These are phyloP conservation scores for Boletus reticuloceps DNA, from an alignment of 768 basidiomycete species.

Conservation along the genomic window DNA sequence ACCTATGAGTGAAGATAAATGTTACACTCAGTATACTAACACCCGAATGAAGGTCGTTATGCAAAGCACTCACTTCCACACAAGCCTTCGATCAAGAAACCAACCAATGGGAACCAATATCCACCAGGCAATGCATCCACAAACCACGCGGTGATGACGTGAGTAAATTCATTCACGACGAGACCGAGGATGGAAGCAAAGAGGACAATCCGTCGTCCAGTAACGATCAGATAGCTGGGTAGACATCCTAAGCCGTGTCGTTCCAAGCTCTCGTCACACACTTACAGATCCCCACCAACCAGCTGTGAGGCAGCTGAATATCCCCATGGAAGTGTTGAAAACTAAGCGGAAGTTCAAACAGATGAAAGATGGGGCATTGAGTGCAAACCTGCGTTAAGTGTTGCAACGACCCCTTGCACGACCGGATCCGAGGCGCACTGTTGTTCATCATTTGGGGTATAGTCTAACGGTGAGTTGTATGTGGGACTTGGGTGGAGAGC, in stretches of 20 bases:
- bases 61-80: slow-evolving; percentile 57
- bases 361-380: not conserved
- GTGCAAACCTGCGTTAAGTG: slow-evolving; percentile 55
- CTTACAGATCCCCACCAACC: slow-evolving; percentile 85
- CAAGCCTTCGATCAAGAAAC: slow-evolving; percentile 63
- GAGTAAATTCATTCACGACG: slow-evolving; percentile 58
- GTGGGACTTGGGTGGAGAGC: slow-evolving; percentile 2
- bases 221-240: slow-evolving; percentile 69
- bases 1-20: slow-evolving; percentile 37
- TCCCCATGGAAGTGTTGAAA: slow-evolving; percentile 62
- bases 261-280: slow-evolving; percentile 7
- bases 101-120: slow-evolving; percentile 74
- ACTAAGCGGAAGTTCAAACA: slow-evolving; percentile 37
- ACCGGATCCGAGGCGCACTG: slow-evolving; percentile 66
- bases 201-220: slow-evolving; percentile 68
- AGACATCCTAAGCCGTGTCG: not conserved
- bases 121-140: slow-evolving; percentile 68
- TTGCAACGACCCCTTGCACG: slow-evolving; percentile 71
- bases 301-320: slow-evolving; percentile 74
- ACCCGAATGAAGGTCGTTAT: not conserved
- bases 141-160: slow-evolving; percentile 63
- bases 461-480: not conserved
- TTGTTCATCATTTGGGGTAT: slow-evolving; percentile 7
- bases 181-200: slow-evolving; percentile 59
- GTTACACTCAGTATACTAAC: not conserved